These are phyloP conservation scores for Cucumis sativus DNA, from an alignment of 306 rosid species.

Conservation along the genomic window Cucumber_9930_V3 NC_026655.2:6248501-6249000, in stretches of 20 bases:
- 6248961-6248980: background rate
- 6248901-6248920: slow-evolving; percentile 80
- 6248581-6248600: background rate
- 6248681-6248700: background rate
- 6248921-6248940: slow-evolving; percentile 88
- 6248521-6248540: slow-evolving; percentile 62
- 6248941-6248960: slow-evolving; percentile 73
- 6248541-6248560: background rate
- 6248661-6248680: background rate
- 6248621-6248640: background rate
- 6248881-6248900: slow-evolving; percentile 89
- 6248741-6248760: background rate
- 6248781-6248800: slow-evolving; percentile 8
- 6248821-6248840: slow-evolving; percentile 97
- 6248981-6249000: background rate
- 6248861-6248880: slow-evolving; percentile 61
- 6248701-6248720: background rate
- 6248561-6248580: background rate
- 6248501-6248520: slow-evolving; percentile 82
- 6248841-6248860: slow-evolving; percentile 89
- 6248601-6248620: background rate
- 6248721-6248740: background rate
- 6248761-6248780: background rate
- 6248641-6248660: background rate
- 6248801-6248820: slow-evolving; percentile 31